Base-by-base conservation (phyloP, 306 rosid species). In the Rosa lucieae region DNA sequence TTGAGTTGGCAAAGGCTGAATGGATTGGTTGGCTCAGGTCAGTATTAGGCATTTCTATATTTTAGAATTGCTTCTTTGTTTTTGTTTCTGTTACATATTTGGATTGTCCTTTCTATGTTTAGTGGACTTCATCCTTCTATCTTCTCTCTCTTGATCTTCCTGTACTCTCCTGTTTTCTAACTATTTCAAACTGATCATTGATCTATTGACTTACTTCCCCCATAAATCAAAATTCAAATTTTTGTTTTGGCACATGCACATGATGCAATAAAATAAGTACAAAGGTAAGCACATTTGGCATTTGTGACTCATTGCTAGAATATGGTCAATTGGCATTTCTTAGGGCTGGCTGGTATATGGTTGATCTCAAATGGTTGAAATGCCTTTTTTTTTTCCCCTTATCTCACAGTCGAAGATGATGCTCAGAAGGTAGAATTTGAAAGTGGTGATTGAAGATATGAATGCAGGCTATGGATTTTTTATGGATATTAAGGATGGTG, bases 21-120 rank as follows among this genome's bases (percentile, higher is more conserved):
- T 14, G 61, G 26, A 53, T 67, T 78, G 72, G 46, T 47, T 77
- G 52, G 73, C 80, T 81, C 84, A 86, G 88, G 89, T 87, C 78
- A 85, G 74, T 80, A 11, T 23, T 20, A 1, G 3, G 17, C 39
- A 4, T 32, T 29, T 21, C 35, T 62, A 42, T 1, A 32, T 26
- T n/a, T 20, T 67, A 13, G 1, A 43, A 7, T 72, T 37, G 42
- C 11, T 42, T 52, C 21, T 6, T 18, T 72, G 43, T 37, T 48
- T 21, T 39, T 42, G 5, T 51, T 23, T 5, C 51, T 32, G 20
- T 49, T 18, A 42, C 12, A 15, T 62, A 42, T 52, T 37, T 59
- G 35, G 58, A 62, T 32, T 14, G 18, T 43, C 42, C 51, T 9
- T 35, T 66, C 23, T 66, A 63, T 26, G 18, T 63, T 20, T 39